Base-by-base conservation (phyloP, 2,329 filamentous ascomycete species). In the Neonectria faginata region DNA sequence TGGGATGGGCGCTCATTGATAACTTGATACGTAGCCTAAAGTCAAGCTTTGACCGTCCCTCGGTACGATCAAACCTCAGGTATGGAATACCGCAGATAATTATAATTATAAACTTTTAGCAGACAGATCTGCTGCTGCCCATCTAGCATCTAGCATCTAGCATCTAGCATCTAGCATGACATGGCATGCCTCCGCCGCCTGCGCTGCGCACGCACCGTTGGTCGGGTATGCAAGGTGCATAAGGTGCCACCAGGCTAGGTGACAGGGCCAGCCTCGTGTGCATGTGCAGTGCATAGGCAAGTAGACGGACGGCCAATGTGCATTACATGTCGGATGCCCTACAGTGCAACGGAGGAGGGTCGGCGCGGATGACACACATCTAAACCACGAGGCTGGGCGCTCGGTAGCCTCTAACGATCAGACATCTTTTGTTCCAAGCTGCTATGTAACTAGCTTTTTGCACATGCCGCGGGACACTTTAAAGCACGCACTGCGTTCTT, bases 171-270 rank as follows among this genome's bases (percentile, higher is more conserved):
- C 69, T 69, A 55, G 64, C 63, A 64, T 64, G 62, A 64, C 67
- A 71, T 71, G 65, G 61, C 58, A 68, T 60, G 20, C 62, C 39
- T 60, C 56, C 39, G 65, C 53, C 56, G 57, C 67, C 62, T 64
- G 53, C 57, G 47, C 65, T 70, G 57, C 67, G 69, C 62, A 62
- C 67, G 59, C 68, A 70, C 67, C 68, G 69, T 73, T 72, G 50
- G 51, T 60, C 66, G 67, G 71, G 69, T 72, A 73, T 73, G 69
- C 71, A 73, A 67, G 68, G 67, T 70, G 69, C 67, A 73, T 70
- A 69, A 73, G 53, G 71, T 65, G 64, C 67, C 56, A 70, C 65
- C 57, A 67, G 60, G 62, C 59, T 53, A 67, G 60, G 62, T 65
- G 62, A 68, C 64, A 71, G 69, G 64, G 63, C 64, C 41, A 63